Evolutionary conservation across 441 rosid species (phyloP).

Genomic region (Corymbia citriodora): DNA sequence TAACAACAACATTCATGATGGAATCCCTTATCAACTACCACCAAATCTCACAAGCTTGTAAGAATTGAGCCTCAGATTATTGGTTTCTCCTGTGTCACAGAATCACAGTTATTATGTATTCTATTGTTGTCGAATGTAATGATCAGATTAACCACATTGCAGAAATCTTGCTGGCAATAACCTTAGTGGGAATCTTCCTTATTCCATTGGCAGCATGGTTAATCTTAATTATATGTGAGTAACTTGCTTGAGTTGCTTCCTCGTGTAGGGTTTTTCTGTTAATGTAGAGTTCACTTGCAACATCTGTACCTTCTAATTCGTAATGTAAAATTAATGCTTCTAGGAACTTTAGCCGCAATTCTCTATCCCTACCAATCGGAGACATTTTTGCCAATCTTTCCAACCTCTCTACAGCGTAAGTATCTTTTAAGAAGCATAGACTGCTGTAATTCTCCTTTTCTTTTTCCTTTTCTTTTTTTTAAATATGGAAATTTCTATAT

Average conservation of each 20-base stretch:
- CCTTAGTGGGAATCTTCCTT: constrained; percentile 83
- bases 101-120: constrained; percentile 1
- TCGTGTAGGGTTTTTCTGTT: background rate
- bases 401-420: constrained; percentile 64
- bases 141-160: constrained; percentile 16
- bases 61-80: background rate
- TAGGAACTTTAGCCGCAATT: constrained; percentile 90
- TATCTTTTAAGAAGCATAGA: background rate
- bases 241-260: constrained; percentile 11
- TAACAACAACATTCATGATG: constrained; percentile 69
- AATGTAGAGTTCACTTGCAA: background rate
- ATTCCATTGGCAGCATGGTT: constrained; percentile 67
- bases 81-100: background rate
- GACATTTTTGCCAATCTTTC: constrained; percentile 58
- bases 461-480: background rate
- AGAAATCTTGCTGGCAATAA: constrained; percentile 91
- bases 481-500: background rate
- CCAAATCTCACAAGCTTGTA: constrained; percentile 96
- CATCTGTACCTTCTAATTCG: background rate
- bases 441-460: background rate
- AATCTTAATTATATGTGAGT: constrained; percentile 80
- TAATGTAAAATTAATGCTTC: constrained; percentile 11
- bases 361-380: constrained; percentile 61
- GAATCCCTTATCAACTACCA: constrained; percentile 89
- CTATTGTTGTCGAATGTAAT: background rate